A percentile compares a stretch with the other conserved stretches of the same genome.
Conservation (phyloP, 805 yeast genomes). For the Candida rishiriensis region DNA sequence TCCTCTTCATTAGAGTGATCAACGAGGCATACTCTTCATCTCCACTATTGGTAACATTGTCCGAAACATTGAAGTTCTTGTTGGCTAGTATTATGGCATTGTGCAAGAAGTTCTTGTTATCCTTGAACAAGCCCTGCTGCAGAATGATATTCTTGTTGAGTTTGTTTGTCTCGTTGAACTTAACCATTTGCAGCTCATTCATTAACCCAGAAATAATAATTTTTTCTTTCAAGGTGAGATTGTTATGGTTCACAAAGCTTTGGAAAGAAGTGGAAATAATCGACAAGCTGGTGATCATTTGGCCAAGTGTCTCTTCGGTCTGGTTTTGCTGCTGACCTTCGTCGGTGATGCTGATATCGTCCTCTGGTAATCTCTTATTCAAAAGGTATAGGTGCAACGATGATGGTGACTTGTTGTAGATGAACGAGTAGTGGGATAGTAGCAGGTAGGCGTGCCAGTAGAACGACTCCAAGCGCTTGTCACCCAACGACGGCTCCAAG, state of each 20-base stretch:
- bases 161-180: slow-evolving; percentile 26
- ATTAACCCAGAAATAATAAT: slow-evolving; percentile 28
- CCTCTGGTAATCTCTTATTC: slow-evolving; percentile 24
- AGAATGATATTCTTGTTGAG: slow-evolving; percentile 16
- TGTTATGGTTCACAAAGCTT: slow-evolving; percentile 13
- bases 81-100: slow-evolving; percentile 51
- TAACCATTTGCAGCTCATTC: slow-evolving; percentile 30
- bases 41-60: slow-evolving; percentile 17
- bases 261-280: slow-evolving; percentile 20
- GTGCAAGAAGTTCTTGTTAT: slow-evolving; percentile 42
- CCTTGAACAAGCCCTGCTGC: slow-evolving; percentile 26
- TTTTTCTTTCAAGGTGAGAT: slow-evolving; percentile 19
- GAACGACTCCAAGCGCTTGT: slow-evolving; percentile 20
- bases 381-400: slow-evolving; percentile 29
- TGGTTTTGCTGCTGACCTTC: neutral
- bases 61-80: slow-evolving; percentile 32
- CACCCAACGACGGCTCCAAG: neutral
- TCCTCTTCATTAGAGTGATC: slow-evolving; percentile 42
- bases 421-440: slow-evolving; percentile 39
- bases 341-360: slow-evolving; percentile 6
- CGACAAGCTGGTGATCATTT: slow-evolving; percentile 22
- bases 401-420: slow-evolving; percentile 38
- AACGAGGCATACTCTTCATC: slow-evolving; percentile 27
- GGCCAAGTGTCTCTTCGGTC: slow-evolving; percentile 15
- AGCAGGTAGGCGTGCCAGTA: slow-evolving; percentile 47